Evolutionary conservation across 768 basidiomycete genomes (phyloP), one percentile per base, ranked within the genome.

Genomic region (Tylopilus rubrobrunneus): DNA sequence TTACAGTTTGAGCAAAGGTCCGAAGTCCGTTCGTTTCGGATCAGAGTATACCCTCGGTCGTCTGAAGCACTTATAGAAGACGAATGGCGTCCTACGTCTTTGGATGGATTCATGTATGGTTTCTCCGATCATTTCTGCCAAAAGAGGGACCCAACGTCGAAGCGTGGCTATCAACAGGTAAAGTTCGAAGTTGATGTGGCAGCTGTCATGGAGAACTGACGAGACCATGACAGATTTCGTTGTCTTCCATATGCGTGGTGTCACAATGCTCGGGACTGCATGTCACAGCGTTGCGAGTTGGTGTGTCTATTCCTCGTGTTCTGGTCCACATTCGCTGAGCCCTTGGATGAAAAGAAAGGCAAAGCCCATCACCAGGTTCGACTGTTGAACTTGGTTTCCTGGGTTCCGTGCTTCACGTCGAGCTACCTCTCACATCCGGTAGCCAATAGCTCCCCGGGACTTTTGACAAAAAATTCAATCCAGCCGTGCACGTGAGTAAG

Each of bases 231-330:
- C 45, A 62, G 57, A 57, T 62, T 17, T 62, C 58, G 47, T 91
- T 97, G 27, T 92, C 95, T 8, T 81, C 97, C 27, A 73, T 95
- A 25, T n/a, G n/a, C 88, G 92, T 56, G 92, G 89, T 5, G 77
- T 81, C 5, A 78, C 89, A 1, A 93, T 92, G 78, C 74, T 94
- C 4, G 92, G 95, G 69, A 81, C 85, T 1, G 90, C 91, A 3
- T 93, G 90, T 65, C 82, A 94, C 62, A 89, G 89, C 55, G 86
- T 93, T 23, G 82, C 89, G 6, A 82, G 78, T 56, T 97, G 92
- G 92, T 94, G 73, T 70, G 83, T 72, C 29, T 3, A 45, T 45
- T 40, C 17, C 1, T 49, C 50, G 31, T 48, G 44, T 49, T 41
- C 6, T 45, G 41, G 19, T 37, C 45, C 43, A 53, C 12, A 21